Evolutionary conservation across 805 yeast genomes (phyloP), one percentile per base, ranked within the genome.

Genomic region (Kluyveromyces wickerhamii): DNA sequence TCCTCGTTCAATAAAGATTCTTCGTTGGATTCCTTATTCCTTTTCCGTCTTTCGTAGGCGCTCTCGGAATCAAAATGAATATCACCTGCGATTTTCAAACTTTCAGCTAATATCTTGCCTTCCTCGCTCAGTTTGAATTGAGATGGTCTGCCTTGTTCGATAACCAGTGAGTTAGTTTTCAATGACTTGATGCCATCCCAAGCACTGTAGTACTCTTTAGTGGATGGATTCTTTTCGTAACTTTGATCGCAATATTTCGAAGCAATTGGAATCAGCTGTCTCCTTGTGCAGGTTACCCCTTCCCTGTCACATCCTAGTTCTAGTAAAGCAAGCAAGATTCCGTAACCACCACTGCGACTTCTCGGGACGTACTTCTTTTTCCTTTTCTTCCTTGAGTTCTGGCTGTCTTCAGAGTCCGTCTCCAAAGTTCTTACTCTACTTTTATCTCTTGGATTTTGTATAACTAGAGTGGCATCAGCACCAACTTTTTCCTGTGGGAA

Each of bases 261-360:
- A 0, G 83, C 94, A 12, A 54, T 46, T 7, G 64, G 48, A 2
- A 72, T 61, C 5, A 87, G 68, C 24, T 74, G 79, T 8, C 72
- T 73, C 48, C 74, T 80, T 4, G 77, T 66, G 18, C 33, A 21
- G 14, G n/a, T 13, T 46, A 83, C 48, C 0, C 95, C 94, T n/a
- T 54, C 49, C 14, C 66, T 55, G 2, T 56, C 47, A 4, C 59
- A 53, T 47, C 78, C 86, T 18, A 50, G 37, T 29, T 72, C 63
- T 32, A 66, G 59, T 3, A 87, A 57, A 0, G 78, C 77, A 13
- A 85, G 41, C 13, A 87, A 47, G 7, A 87, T 80, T 0, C 92
- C 95, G 60, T 83, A 88, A 0, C 83, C 94, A 1, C 96, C 96
- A 0, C 92, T 75, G 22, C 88, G 60, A 40, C 75, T 74, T 31